Base-by-base conservation (phyloP, 129 eudicot genomes). In the Artemisia annua region DNA sequence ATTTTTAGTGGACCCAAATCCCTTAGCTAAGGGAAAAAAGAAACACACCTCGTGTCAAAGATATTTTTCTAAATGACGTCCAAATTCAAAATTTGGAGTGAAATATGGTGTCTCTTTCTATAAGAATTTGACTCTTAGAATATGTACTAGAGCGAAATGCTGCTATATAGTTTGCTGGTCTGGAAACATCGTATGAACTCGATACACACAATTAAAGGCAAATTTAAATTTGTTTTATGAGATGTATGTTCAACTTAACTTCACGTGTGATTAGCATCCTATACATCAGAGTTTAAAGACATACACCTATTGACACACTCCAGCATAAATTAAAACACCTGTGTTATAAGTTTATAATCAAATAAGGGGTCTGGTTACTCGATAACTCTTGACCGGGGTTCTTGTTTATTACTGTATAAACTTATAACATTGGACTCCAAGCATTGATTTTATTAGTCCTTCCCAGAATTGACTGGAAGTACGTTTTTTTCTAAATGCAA, bases 31-130 rank as follows among this genome's bases (percentile, higher is more conserved):
- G n/a, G n/a, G n/a, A n/a, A n/a, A n/a, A n/a, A n/a, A n/a, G n/a
- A n/a, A n/a, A n/a, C n/a, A n/a, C n/a, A n/a, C n/a, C 48, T 17
- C 14, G 39, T 61, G 69, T 60, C 76, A 56, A 59, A 56, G 16
- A 1, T 48, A 72, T 30, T 56, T 4, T 61, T 17, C 3, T 16
- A 24, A 7, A 61, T 48, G 11, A 13, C 22, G 30, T 14, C 15
- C 16, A 32, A 63, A 32, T 53, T 43, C 53, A 3, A 32, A 62
- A 1, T 63, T 48, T 18, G 4, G 15, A 54, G 58, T 53, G 11
- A 26, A 16, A 18, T 35, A 35, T 1, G 44, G 9, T 35, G 61
- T 3, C 9, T 16, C 11, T 5, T 11, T 56, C 22, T 56, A 56
- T 56, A 1, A 19, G 15, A 19, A 56, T 16, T 19, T 18, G 32